Evolutionary conservation across 345 rosid genomes (phyloP).

Genomic region (Microthlaspi erraticum): DNA sequence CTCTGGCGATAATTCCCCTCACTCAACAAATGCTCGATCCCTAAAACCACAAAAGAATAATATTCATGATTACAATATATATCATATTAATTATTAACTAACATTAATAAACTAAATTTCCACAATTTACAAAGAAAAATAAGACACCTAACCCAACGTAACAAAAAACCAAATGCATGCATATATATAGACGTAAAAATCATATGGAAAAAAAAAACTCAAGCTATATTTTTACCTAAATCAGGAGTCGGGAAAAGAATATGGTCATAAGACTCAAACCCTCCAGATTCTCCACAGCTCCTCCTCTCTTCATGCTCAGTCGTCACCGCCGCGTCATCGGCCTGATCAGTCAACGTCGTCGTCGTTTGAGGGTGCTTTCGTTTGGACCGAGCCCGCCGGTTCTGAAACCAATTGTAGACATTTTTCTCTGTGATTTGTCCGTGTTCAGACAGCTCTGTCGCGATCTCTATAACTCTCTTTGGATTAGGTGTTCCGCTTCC

Average conservation of each 20-base stretch:
- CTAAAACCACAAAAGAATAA: slow-evolving; percentile 40
- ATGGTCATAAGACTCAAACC: slow-evolving; percentile 38
- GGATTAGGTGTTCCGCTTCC: slow-evolving; percentile 61
- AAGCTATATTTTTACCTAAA: slow-evolving; percentile 30
- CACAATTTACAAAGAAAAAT: neutral
- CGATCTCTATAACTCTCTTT: slow-evolving; percentile 60
- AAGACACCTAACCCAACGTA: neutral
- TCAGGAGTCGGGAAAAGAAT: slow-evolving; percentile 45
- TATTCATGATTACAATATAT: neutral
- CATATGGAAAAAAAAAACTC: neutral
- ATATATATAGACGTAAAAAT: neutral
- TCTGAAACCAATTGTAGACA: slow-evolving; percentile 85
- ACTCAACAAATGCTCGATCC: slow-evolving; percentile 53
- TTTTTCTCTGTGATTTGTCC: slow-evolving; percentile 68
- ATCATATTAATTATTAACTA: neutral
- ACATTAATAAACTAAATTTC: no score
- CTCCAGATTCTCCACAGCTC: slow-evolving; percentile 41
- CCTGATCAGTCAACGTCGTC: slow-evolving; percentile 11
- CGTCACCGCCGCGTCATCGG: slow-evolving; percentile 35
- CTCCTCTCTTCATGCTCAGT: slow-evolving; percentile 49
- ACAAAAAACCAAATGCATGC: neutral
- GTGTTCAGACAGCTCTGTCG: slow-evolving; percentile 56
- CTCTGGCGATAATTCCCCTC: slow-evolving; percentile 35
- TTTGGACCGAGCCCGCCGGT: slow-evolving; percentile 73
- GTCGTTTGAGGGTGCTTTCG: slow-evolving; percentile 49